A percentile compares a stretch with the other conserved stretches of the same genome.
phyloP scores from a whole-genome alignment of 306 rosid species.

The Medicago ruthenica region DNA sequence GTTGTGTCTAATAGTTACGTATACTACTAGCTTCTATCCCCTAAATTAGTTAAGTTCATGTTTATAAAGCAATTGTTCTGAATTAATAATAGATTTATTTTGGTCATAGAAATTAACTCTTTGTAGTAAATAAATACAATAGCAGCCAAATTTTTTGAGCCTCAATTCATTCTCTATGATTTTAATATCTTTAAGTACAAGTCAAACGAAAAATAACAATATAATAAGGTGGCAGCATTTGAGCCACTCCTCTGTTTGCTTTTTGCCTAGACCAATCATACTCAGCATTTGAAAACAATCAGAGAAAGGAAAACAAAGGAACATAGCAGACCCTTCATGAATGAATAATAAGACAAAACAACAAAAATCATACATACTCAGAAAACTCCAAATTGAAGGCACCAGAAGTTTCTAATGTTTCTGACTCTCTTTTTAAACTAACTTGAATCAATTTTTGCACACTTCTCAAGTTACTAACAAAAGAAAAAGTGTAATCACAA shows the following conservation, averaged over 20 bases:
- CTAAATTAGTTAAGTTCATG: too few relatives aligned
- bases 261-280: neutral
- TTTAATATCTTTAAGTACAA: too few relatives aligned
- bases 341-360: conserved; percentile 8
- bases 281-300: neutral
- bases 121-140: too few relatives aligned
- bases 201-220: too few relatives aligned
- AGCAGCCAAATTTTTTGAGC: too few relatives aligned
- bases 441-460: conserved; percentile 12
- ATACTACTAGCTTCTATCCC: too few relatives aligned
- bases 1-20: too few relatives aligned
- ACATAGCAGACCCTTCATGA: conserved; percentile 47
- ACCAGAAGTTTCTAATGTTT: conserved; percentile 54
- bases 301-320: neutral
- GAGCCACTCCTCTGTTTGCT: neutral
- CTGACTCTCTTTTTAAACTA: conserved; percentile 37
- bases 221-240: too few relatives aligned
- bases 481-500: conserved; percentile 3
- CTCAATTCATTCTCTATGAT: too few relatives aligned
- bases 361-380: conserved; percentile 2
- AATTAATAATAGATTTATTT: too few relatives aligned
- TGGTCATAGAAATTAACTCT: too few relatives aligned
- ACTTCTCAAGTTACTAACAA: neutral
- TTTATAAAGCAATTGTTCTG: too few relatives aligned
- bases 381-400: conserved; percentile 43